Conservation (phyloP, 2,329 filamentous ascomycete species). For the Cordyceps javanica region DNA sequence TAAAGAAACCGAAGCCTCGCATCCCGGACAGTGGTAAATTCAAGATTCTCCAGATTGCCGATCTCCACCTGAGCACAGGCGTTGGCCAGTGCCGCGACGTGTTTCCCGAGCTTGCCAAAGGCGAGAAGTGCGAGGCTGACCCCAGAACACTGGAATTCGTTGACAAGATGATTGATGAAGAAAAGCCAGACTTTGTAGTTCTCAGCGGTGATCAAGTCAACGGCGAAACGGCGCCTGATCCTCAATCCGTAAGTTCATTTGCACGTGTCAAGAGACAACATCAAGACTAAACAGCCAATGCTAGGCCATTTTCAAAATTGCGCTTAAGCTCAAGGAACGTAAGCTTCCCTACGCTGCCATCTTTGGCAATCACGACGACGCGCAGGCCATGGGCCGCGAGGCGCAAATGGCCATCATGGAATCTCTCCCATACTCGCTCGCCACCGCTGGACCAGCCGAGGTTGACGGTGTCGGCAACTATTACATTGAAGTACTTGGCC, state of each 20-base stretch:
- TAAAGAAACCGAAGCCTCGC: constrained; percentile 64
- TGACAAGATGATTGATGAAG: constrained; percentile 74
- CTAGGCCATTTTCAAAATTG: constrained; percentile 84
- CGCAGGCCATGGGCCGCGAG: constrained; percentile 69
- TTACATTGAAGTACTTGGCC: constrained; percentile 80
- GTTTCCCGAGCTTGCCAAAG: constrained; percentile 65
- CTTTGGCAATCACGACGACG: constrained; percentile 97
- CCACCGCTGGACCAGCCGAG: constrained; percentile 72
- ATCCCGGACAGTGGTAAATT: constrained; percentile 88
- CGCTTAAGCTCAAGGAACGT: constrained; percentile 74
- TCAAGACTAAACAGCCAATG: constrained; percentile 17
- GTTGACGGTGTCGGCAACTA: constrained; percentile 95
- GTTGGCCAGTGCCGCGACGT: constrained; percentile 79
- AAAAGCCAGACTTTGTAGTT: constrained; percentile 88
- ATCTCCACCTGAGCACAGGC: constrained; percentile 89
- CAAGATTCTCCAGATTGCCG: constrained; percentile 95
- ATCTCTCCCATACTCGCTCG: constrained; percentile 81
- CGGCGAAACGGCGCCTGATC: constrained; percentile 84
- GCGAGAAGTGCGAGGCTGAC: constrained; percentile 83
- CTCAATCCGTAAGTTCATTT: constrained; percentile 62
- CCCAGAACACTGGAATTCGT: constrained; percentile 88
- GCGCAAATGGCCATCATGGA: constrained; percentile 83
- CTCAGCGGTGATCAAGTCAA: constrained; percentile 94
- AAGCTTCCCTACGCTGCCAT: constrained; percentile 91
- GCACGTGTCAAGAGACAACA: not conserved